phyloP scores from a whole-genome alignment of 164 flowering plant genomes.

The Aristolochia californica region DNA sequence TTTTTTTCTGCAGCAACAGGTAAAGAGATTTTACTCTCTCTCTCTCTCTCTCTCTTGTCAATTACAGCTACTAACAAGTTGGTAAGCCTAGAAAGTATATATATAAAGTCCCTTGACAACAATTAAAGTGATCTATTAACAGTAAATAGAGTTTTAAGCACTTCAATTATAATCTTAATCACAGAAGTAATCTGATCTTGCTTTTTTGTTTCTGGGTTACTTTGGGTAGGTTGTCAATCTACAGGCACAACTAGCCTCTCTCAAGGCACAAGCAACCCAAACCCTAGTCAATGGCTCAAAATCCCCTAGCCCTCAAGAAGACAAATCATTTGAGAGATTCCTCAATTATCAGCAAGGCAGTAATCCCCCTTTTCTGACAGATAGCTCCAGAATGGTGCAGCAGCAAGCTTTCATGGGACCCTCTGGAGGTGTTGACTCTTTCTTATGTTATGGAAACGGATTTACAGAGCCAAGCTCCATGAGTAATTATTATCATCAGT shows the following conservation, averaged over 20 bases:
- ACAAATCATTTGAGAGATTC: conserved; percentile 13
- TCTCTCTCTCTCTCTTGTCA: no score
- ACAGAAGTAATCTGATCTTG: neutral
- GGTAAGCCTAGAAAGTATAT: neutral
- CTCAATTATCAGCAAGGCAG: conserved; percentile 31
- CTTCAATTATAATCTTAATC: neutral
- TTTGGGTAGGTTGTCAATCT: conserved; percentile 57
- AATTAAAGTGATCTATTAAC: neutral
- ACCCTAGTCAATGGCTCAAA: conserved; percentile 19
- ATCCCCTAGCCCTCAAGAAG: conserved; percentile 28
- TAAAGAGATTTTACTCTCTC: conserved; percentile 5
- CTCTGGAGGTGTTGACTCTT: neutral
- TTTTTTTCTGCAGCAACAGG: conserved; percentile 89
- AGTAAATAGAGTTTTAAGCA: neutral
- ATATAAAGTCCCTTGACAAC: neutral
- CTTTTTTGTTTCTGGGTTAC: no score
- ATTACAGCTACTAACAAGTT: no score
- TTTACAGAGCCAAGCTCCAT: conserved; percentile 12
- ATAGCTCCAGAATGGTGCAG: conserved; percentile 18
- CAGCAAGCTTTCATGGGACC: neutral
- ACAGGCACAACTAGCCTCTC: conserved; percentile 66
- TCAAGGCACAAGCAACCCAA: conserved; percentile 65
- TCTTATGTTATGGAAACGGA: conserved; percentile 18
- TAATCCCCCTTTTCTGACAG: conserved; percentile 32
- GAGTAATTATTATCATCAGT: conserved; percentile 18